Conservation (phyloP, 73 alveolate species). For the Paramecium octaurelia region DNA sequence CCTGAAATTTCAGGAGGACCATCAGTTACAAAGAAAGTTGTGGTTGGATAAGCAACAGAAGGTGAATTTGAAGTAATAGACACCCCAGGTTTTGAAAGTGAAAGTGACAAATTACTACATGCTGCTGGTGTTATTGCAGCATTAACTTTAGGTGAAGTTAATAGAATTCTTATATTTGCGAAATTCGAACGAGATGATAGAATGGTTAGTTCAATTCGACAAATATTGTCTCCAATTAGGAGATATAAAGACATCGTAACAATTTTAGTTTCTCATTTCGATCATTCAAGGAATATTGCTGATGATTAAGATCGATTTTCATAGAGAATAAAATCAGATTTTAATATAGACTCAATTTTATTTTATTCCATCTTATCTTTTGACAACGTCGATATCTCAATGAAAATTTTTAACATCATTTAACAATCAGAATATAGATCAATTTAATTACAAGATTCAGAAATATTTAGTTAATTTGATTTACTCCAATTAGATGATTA, state of each 20-base stretch:
- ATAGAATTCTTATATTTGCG: background rate
- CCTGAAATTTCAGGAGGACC: background rate
- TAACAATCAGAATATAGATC: background rate
- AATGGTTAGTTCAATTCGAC: background rate
- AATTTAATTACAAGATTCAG: background rate
- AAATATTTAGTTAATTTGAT: background rate
- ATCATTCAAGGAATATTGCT: background rate
- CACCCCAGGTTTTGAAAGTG: constrained; percentile 54
- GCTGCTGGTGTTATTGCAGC: constrained; percentile 41
- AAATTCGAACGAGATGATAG: constrained; percentile 21
- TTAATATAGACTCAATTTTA: background rate
- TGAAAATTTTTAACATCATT: background rate
- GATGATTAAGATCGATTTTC: background rate
- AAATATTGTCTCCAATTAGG: background rate
- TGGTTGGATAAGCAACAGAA: too few species aligned
- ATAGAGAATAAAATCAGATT: background rate
- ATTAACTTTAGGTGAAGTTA: background rate
- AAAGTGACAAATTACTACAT: background rate
- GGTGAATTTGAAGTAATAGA: background rate
- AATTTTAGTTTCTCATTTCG: constrained; percentile 36
- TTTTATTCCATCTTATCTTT: background rate
- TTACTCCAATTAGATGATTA: background rate
- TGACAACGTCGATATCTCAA: background rate
- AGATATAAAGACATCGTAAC: background rate
- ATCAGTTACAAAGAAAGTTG: background rate